Base-by-base conservation (phyloP, 371 early-diverging fungal species). In the Syncephalastrum racemosum region DNA sequence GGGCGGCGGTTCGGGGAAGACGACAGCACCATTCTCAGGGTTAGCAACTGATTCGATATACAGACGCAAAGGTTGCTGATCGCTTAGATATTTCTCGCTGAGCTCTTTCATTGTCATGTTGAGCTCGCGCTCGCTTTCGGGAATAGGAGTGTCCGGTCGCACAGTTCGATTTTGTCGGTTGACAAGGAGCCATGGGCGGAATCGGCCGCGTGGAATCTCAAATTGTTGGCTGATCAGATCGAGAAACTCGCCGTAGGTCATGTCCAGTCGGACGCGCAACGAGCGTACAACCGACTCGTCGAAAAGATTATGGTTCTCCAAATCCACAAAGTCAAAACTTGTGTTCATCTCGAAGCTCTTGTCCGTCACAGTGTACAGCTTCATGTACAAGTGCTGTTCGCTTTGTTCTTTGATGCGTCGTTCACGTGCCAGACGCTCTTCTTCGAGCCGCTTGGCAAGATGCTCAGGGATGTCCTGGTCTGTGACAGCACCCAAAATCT, bases 121-220 rank as follows among this genome's bases (percentile, higher is more conserved):
- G 18, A 45, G 40, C 53, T 45, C 58, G 46, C 45, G 42, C 20
- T 18, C 19, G 13, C 18, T 54, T 40, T 56, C 57, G 12, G 53
- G 23, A 4, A 62, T 45, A 0, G 62, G 64, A 16, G 56, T 22
- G 62, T 97, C 97, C 4, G 92, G 90, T 18, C 99, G 87, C 40
- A 91, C 66, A 0, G 98, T 96, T 56, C 89, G 86, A 75, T 97
- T 97, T 70, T 94, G 91, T 18, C 99, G 86, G 19, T 85, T 86
- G 19, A 90, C 88, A 55, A 97, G 75, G 1, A 81, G 67, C 98
- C 99, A 97, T 36, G 96, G 66, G 20, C 96, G 83, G 52, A 96
- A 75, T 19, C 80, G 69, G 12, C 77, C 80, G 1, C 71, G 58
- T 0, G 73, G 54, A 4, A 86, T 45, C 14, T 70, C 67, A 36